Base-by-base conservation (phyloP, 108 stramenopile genomes). In the Fistulifera pelliculosa region DNA sequence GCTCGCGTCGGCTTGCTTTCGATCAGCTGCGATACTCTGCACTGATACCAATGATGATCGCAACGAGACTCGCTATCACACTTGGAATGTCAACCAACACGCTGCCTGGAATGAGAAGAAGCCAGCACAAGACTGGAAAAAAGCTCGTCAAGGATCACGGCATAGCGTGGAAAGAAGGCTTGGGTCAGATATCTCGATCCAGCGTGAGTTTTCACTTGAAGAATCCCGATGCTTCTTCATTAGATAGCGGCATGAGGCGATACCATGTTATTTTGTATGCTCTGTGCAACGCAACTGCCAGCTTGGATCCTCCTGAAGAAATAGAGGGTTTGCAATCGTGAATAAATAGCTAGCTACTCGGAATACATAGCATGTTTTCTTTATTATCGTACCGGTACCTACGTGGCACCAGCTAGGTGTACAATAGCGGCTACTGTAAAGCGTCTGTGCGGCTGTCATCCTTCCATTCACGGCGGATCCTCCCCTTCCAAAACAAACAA, bases 161-260 rank as follows among this genome's bases (percentile, higher is more conserved):
- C 82, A 66, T 92, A 81, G 84, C 81, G 70, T 19, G 42, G 80
- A 24, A 62, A 76, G 41, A 58, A 57, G 10, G 85, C 76, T 7
- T 53, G 70, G 52, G 80, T 83, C 43, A 93, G 90, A 56, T 95
- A 89, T 75, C 87, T 87, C 15, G 78, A 85, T 2, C 83, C 83
- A 85, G 85, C 40, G 81, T 95, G 11, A 86, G 85, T 25, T 95
- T 93, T 68, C 94, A 95, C 24, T 40, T 54, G 31, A 54, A 61
- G 60, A 63, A 38, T 15, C 12, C 61, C 21, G 22, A 31, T 49
- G 2, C 43, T 45, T 23, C 49, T 50, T 0, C 23, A 1, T n/a
- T 26, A 2, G 64, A 65, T 31, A 31, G 53, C 18, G 64, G 70
- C 4, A 40, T 71, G 48, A 27, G 70, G 31, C 52, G 70, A 28